Base-by-base conservation (phyloP, 2,329 filamentous ascomycete species). In the Penicillium sp. region DNA sequence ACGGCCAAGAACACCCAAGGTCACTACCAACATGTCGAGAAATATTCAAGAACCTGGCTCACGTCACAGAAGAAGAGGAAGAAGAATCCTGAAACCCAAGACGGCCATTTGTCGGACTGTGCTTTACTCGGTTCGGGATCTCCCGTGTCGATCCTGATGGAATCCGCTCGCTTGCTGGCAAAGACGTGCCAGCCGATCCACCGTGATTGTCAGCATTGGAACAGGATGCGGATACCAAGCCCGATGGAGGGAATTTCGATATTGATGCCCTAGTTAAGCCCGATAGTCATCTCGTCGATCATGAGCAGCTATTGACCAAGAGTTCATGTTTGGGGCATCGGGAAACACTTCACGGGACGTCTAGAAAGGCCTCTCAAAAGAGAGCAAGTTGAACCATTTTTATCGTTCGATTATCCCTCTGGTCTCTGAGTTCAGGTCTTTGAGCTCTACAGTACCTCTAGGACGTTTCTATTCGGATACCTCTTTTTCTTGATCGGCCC, bases 111-210 rank as follows among this genome's bases (percentile, higher is more conserved):
- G 47, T 54, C 55, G 55, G 55, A 54, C 24, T 35, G 24, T n/a
- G 36, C 50, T 24, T 54, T 54, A 58, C 55, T 58, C 36, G 50
- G 50, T 58, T 41, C 50, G 55, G 55, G 55, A 53, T 57, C 41
- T n/a, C 16, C 47, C n/a, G 33, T 49, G 55, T 43, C 55, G 55
- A 58, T 58, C 55, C 44, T 24, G 44, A 44, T 27, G 43, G 24
- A 49, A 4, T 35, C 31, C 31, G 18, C 19, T 35, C n/a, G 44
- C 44, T 49, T 19, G 44, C 16, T 33, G 7, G 24, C 9, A 2
- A 49, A 1, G 11, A 49, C 44, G 11, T 27, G 7, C 24, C 31
- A 18, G 44, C 16, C 27, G 27, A 49, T 49, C 44, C 31, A 33
- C 31, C 44, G 16, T 9, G 44, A 49, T 31, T 31, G 31, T 31